Percentiles rank a stretch among this genome's conserved stretches.
Evolutionary conservation across 1,139 yeast species (phyloP).

Genomic region (Geotrichum australiense): DNA sequence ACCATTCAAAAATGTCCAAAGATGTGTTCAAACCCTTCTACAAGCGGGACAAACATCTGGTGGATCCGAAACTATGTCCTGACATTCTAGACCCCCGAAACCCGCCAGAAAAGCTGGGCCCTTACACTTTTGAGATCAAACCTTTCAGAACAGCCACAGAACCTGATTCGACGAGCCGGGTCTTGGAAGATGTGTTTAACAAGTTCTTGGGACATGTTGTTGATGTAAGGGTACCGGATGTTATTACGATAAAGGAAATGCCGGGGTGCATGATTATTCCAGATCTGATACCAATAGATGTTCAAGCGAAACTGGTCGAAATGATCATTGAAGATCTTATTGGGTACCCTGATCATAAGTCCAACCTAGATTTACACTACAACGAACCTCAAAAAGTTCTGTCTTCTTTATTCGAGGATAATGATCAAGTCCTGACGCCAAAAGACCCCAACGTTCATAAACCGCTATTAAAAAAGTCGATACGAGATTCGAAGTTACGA

Average conservation of each 20-base stretch:
- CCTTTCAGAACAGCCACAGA: neutral
- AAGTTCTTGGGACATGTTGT: neutral
- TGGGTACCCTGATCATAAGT: conserved; percentile 32
- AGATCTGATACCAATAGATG: conserved; percentile 23
- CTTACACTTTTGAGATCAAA: conserved; percentile 3
- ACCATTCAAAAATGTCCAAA: too few species aligned
- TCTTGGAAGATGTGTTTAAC: conserved; percentile 4
- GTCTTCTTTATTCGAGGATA: conserved; percentile 24
- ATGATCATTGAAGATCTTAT: conserved; percentile 32
- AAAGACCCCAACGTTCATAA: conserved; percentile 8
- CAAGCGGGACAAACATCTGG: conserved; percentile 15
- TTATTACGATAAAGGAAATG: conserved; percentile 26
- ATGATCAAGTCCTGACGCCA: conserved; percentile 3
- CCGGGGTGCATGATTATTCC: conserved; percentile 35
- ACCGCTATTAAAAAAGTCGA: conserved; percentile 10
- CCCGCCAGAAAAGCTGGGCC: neutral
- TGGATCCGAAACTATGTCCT: conserved; percentile 1
- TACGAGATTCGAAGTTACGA: conserved; percentile 31
- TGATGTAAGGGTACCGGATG: conserved; percentile 3
- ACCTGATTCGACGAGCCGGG: neutral
- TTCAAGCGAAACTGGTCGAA: conserved; percentile 30
- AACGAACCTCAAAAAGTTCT: conserved; percentile 17
- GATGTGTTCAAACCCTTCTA: conserved; percentile 17
- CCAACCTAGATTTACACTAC: conserved; percentile 36
- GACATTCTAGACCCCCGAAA: conserved; percentile 10